These are phyloP conservation scores for Galerina marginata DNA, from an alignment of 768 basidiomycete genomes.

Conservation along the genomic window DNA sequence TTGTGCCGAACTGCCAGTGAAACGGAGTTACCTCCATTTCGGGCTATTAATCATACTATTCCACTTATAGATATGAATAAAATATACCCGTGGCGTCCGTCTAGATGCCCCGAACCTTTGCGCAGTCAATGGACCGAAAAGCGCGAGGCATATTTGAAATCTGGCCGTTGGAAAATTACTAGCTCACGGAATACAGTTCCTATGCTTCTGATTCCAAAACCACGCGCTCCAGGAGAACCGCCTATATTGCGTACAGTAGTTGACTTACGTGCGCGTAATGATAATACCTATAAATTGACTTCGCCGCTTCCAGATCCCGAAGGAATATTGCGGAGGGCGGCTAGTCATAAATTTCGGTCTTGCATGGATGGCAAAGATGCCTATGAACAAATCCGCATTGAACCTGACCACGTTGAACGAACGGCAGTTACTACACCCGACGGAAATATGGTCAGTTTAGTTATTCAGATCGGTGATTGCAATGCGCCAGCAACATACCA, in stretches of 20 bases:
- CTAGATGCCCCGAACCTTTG: constrained; percentile 44
- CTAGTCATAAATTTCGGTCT: constrained; percentile 31
- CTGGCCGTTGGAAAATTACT: constrained; percentile 35
- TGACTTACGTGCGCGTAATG: constrained; percentile 41
- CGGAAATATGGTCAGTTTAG: constrained; percentile 46
- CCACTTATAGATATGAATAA: constrained; percentile 41
- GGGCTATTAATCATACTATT: constrained; percentile 47
- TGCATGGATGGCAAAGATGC: constrained; percentile 44
- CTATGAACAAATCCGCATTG: constrained; percentile 46
- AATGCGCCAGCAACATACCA: constrained; percentile 48
- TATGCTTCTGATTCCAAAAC: constrained; percentile 39
- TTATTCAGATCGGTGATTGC: constrained; percentile 36
- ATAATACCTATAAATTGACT: constrained; percentile 40
- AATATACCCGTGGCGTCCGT: constrained; percentile 37
- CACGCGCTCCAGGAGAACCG: constrained; percentile 23
- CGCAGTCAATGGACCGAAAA: constrained; percentile 35
- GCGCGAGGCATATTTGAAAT: constrained; percentile 29
- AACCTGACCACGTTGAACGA: constrained; percentile 26
- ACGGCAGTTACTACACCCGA: constrained; percentile 39
- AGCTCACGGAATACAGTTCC: constrained; percentile 39
- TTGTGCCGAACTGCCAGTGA: constrained; percentile 27
- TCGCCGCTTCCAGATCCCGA: constrained; percentile 49
- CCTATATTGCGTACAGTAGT: constrained; percentile 35
- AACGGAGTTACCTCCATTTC: constrained; percentile 39
- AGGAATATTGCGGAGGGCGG: constrained; percentile 38